phyloP scores from a whole-genome alignment of 2,329 filamentous ascomycete species.

The Pseudovirgaria hyperparasitica region DNA sequence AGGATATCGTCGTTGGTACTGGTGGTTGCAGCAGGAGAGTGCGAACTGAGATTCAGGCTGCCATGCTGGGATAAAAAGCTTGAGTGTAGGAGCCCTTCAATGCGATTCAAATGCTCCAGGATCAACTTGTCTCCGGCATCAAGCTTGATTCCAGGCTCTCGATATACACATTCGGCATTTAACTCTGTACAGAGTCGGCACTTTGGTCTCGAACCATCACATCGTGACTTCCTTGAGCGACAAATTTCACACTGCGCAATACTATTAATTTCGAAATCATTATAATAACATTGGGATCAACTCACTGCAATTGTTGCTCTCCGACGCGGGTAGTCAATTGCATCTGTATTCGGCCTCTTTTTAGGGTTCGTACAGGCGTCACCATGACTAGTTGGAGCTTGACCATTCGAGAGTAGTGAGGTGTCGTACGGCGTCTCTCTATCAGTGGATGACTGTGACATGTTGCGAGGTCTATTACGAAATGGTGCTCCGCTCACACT shows the following conservation, averaged over 20 bases:
- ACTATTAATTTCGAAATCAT: slow-evolving; percentile 11
- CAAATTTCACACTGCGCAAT: slow-evolving; percentile 64
- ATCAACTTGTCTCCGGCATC: slow-evolving; percentile 81
- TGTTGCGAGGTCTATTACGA: slow-evolving; percentile 27
- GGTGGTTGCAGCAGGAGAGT: slow-evolving; percentile 34
- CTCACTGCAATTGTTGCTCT: slow-evolving; percentile 29
- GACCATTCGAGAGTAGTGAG: slow-evolving; percentile 8
- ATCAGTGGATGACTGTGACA: slow-evolving; percentile 30
- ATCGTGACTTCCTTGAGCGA: slow-evolving; percentile 66
- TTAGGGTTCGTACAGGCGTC: slow-evolving; percentile 19
- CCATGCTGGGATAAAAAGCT: slow-evolving; percentile 41
- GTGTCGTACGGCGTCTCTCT: slow-evolving; percentile 23
- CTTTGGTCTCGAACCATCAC: slow-evolving; percentile 68
- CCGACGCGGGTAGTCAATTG: slow-evolving; percentile 29
- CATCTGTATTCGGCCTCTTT: slow-evolving; percentile 27
- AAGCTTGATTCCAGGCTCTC: slow-evolving; percentile 75
- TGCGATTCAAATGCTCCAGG: slow-evolving; percentile 62
- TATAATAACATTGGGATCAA: slow-evolving; percentile 2
- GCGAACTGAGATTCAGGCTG: slow-evolving; percentile 44
- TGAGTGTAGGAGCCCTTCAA: slow-evolving; percentile 67
- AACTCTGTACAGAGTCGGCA: slow-evolving; percentile 75
- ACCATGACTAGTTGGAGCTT: slow-evolving; percentile 14
- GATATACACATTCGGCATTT: slow-evolving; percentile 71
- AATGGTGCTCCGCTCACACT: slow-evolving; percentile 18
- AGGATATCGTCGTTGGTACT: slow-evolving; percentile 32